phyloP scores from a whole-genome alignment of 495 filamentous ascomycete species.

The Astrothelium subdiscretum region DNA sequence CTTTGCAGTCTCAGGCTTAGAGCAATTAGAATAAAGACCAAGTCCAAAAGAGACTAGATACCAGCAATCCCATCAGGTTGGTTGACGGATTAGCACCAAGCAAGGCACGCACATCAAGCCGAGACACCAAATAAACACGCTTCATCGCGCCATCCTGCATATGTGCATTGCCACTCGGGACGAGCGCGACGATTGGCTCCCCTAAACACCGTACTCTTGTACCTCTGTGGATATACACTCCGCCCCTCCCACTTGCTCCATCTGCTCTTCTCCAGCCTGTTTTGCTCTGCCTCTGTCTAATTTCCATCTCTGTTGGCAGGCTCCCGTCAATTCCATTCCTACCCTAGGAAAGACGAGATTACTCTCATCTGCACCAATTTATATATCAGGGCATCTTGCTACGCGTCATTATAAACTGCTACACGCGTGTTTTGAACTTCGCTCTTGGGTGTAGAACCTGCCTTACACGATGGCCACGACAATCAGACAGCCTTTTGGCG shows the following conservation, averaged over 20 bases:
- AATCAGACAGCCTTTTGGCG: constrained; percentile 30
- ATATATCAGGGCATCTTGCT: background rate
- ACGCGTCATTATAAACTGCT: background rate
- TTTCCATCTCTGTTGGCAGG: background rate
- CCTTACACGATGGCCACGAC: constrained; percentile 20
- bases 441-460: background rate
- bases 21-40: background rate
- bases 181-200: background rate
- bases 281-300: background rate
- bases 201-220: background rate
- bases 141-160: background rate
- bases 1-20: background rate
- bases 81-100: background rate
- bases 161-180: background rate
- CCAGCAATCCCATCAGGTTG: background rate
- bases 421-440: background rate
- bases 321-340: background rate
- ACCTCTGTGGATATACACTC: background rate
- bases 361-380: background rate
- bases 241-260: background rate
- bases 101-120: background rate
- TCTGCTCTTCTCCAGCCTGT: background rate
- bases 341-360: background rate
- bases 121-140: constrained; percentile 1
- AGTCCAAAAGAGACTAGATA: background rate